These are phyloP conservation scores for Cenchrus purpureus DNA, from an alignment of 176 grass and related monocot species.

Conservation along the genomic window DNA sequence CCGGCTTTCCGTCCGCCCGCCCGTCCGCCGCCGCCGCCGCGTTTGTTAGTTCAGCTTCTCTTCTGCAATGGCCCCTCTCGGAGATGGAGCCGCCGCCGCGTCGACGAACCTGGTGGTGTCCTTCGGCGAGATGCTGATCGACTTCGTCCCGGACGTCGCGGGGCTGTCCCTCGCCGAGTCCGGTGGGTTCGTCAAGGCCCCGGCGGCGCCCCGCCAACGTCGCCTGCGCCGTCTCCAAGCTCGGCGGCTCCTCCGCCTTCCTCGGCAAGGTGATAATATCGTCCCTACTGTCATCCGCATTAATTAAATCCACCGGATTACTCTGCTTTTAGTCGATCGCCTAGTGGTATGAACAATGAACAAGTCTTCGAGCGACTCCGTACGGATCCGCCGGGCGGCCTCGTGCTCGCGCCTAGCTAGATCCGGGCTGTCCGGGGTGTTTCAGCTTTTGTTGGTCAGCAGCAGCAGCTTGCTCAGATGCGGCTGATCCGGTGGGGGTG, in stretches of 20 bases:
- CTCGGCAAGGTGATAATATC: conserved; percentile 72
- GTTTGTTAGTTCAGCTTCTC: too few species aligned
- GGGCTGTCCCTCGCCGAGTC: conserved; percentile 86
- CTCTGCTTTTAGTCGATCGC: too few species aligned
- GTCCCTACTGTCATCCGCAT: too few species aligned
- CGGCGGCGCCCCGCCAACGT: conserved; percentile 91
- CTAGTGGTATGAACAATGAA: too few species aligned
- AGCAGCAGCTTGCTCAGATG: neutral
- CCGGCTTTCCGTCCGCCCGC: too few species aligned
- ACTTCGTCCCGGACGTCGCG: conserved; percentile 81
- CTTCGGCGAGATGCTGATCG: conserved; percentile 94
- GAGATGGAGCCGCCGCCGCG: conserved; percentile 13
- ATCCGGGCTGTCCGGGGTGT: neutral
- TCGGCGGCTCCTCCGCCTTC: conserved; percentile 77
- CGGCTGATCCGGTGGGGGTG: neutral
- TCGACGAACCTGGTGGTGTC: conserved; percentile 62
- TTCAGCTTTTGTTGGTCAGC: neutral
- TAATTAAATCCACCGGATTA: too few species aligned
- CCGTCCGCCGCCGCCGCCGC: too few species aligned
- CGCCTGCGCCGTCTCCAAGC: conserved; percentile 77
- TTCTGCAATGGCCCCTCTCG: conserved; percentile 46
- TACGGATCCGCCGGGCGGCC: neutral
- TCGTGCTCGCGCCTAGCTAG: neutral
- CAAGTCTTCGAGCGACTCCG: neutral
- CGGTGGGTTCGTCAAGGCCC: conserved; percentile 87